phyloP scores from a whole-genome alignment of 257 asterid species.

The Solanum virginianum region DNA sequence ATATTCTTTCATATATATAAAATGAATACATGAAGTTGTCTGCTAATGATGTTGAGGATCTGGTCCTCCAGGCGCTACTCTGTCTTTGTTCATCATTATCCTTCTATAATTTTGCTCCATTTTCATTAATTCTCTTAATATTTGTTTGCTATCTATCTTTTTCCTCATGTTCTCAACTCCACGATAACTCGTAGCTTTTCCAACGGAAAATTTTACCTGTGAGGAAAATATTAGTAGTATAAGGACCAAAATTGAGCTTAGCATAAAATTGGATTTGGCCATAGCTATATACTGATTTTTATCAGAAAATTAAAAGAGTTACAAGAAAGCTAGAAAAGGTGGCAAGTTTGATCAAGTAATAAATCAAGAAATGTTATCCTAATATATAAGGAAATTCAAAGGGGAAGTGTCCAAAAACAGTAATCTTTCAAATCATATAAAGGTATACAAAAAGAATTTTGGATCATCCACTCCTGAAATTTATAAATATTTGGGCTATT shows the following conservation, averaged over 20 bases:
- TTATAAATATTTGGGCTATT: background rate
- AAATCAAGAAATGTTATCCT: background rate
- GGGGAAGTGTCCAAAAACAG: background rate
- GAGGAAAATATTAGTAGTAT: conserved; percentile 12
- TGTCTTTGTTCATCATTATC: conserved; percentile 4
- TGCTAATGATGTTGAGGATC: conserved; percentile 39
- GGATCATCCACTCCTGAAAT: background rate
- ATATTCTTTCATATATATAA: background rate
- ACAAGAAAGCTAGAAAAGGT: background rate
- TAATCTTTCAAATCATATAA: background rate
- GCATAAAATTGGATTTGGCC: conserved; percentile 14
- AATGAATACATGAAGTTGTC: background rate
- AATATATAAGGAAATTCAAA: conserved; percentile 18
- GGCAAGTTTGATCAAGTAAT: background rate
- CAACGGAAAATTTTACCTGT: background rate
- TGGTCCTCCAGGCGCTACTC: conserved; percentile 24
- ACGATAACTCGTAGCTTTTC: conserved; percentile 13
- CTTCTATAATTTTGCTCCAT: conserved; percentile 4
- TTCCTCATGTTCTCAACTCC: conserved; percentile 7
- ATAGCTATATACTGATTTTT: background rate
- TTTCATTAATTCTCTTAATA: conserved; percentile 13
- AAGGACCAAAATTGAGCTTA: conserved; percentile 4
- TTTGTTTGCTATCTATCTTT: conserved; percentile 21
- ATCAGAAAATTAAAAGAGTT: background rate
- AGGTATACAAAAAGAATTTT: background rate